Percentiles rank a stretch among this genome's conserved stretches.
Evolutionary conservation across 2,329 filamentous ascomycete species (phyloP).

Genomic region (Aspergillus oerlinghausenensis): DNA sequence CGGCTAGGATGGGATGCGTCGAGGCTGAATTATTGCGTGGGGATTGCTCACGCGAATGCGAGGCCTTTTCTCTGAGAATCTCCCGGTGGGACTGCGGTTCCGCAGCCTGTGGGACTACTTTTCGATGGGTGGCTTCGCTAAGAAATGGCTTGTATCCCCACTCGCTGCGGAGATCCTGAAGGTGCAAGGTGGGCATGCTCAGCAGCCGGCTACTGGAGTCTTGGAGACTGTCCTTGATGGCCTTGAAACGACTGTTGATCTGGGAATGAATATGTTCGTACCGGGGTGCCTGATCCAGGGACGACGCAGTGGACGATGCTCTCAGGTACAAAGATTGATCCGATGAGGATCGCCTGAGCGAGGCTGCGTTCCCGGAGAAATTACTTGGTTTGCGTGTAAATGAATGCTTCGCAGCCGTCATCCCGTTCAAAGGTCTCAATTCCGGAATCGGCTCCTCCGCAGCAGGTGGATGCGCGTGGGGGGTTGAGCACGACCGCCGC

Average conservation of each 20-base stretch:
- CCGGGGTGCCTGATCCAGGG: conserved; percentile 74
- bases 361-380: conserved; percentile 21
- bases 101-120: neutral
- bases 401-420: conserved; percentile 30
- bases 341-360: conserved; percentile 60
- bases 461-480: conserved; percentile 16
- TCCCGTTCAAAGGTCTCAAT: conserved; percentile 23
- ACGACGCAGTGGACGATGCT: conserved; percentile 71
- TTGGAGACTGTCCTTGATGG: conserved; percentile 80
- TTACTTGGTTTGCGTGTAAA: conserved; percentile 26
- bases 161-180: conserved; percentile 35
- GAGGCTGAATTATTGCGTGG: conserved; percentile 23
- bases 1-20: conserved; percentile 47
- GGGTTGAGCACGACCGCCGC: conserved; percentile 12
- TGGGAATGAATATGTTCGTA: conserved; percentile 78
- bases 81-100: conserved; percentile 5
- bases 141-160: conserved; percentile 32
- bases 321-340: conserved; percentile 73
- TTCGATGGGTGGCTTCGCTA: conserved; percentile 22
- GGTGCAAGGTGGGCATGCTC: conserved; percentile 43
- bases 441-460: conserved; percentile 32
- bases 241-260: conserved; percentile 84
- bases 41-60: conserved; percentile 1
- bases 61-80: conserved; percentile 2
- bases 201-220: conserved; percentile 70